Base-by-base conservation (phyloP, 495 filamentous ascomycete genomes). In the Oidiodendron maius region DNA sequence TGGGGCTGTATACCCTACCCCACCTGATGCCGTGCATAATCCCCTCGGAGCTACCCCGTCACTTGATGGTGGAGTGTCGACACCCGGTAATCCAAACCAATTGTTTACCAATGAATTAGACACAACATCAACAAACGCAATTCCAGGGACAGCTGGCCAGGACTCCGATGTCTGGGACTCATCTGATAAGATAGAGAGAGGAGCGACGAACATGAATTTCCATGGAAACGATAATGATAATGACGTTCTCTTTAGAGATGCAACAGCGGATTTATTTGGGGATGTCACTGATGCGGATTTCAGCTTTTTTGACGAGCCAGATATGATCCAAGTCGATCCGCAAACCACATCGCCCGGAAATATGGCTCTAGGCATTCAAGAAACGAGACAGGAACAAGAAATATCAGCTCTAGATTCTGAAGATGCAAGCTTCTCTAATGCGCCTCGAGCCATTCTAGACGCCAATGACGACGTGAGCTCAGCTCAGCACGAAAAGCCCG, bases 211-310 rank as follows among this genome's bases (percentile, higher is more conserved):
- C 10, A 51, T 64, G 15, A 70, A 74, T 44, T 74, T 76, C 51
- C 69, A 64, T 18, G 71, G 81, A 15, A 82, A 84, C 26, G 71
- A 80, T 21, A 80, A 84, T 24, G 82, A 58, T 24, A 57, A 45
- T 36, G 50, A 51, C 12, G 46, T 86, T 53, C 65, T 88, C 1
- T 88, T 84, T 56, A 83, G 77, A 8, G 84, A 87, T 43, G 70
- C 86, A 24, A 79, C 80, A 32, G 84, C 79, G 23, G 83, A 86
- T 61, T 77, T 91, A 48, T 96, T 94, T 63, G 87, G 81, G 17
- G 86, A 83, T n/a, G 79, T 95, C 16, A 91, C 87, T 1, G 90
- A 96, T 49, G 83, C 81, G 2, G 90, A 96, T 60, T 95, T 95
- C 64, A 91, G 78, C 64, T 95, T 94, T 59, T 95, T 96, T 48